A percentile compares a stretch with the other conserved stretches of the same genome.
Conservation (phyloP, 2,329 filamentous ascomycete genomes). For the Nigrospora sphaerica region DNA sequence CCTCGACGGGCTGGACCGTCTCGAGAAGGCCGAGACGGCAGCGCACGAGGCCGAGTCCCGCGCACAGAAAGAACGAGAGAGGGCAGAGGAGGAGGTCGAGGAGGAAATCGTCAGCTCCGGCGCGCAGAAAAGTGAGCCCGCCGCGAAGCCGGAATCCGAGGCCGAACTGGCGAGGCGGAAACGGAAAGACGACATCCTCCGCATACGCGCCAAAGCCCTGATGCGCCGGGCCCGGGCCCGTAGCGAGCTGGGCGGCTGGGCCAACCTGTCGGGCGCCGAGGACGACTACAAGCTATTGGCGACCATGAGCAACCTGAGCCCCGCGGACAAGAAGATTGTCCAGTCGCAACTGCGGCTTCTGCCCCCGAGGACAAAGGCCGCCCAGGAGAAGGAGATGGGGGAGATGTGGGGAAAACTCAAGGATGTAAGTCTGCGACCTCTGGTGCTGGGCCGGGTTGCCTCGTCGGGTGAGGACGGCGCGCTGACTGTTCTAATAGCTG, state of each 20-base stretch:
- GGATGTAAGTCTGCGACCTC: constrained; percentile 45
- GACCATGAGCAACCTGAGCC: constrained; percentile 51
- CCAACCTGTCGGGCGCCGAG: constrained; percentile 66
- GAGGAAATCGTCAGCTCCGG: constrained; percentile 55
- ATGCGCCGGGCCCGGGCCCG: constrained; percentile 71
- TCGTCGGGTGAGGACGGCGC: constrained; percentile 5
- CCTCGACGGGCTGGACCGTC: constrained; percentile 62
- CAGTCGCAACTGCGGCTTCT: constrained; percentile 57
- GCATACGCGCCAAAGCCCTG: constrained; percentile 77
- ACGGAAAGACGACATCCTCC: constrained; percentile 56
- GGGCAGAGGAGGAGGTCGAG: constrained; percentile 38
- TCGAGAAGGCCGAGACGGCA: constrained; percentile 36
- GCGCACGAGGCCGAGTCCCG: constrained; percentile 37
- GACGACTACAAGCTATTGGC: constrained; percentile 71
- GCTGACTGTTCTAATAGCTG: constrained; percentile 37
- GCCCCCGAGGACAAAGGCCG: constrained; percentile 63
- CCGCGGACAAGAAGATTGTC: constrained; percentile 62
- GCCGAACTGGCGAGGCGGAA: constrained; percentile 23
- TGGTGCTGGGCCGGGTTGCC: not conserved
- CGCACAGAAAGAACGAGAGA: constrained; percentile 24
- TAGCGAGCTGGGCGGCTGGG: constrained; percentile 69
- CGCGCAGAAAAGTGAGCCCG: constrained; percentile 41
- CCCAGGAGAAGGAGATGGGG: constrained; percentile 79
- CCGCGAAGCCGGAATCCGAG: constrained; percentile 18
- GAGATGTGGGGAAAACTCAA: constrained; percentile 99